phyloP scores from a whole-genome alignment of 2,329 filamentous ascomycete genomes.

The Rhytidhysteron rufulum region DNA sequence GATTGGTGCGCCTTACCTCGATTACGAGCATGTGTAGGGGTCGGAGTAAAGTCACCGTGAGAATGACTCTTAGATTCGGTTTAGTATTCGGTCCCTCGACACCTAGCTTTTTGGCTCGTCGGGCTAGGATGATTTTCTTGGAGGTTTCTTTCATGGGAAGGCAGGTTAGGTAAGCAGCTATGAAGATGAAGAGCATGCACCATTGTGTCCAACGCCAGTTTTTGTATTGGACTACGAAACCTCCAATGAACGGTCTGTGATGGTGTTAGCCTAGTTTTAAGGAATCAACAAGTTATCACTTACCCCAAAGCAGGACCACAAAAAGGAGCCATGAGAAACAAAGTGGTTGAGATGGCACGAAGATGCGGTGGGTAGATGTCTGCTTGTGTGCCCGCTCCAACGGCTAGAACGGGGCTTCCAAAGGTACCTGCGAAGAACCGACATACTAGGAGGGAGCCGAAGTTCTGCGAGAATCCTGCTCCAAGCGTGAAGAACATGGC shows the following conservation, averaged over 20 bases:
- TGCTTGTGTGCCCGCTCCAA: constrained; percentile 40
- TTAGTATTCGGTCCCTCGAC: constrained; percentile 15
- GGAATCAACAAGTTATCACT: too few relatives aligned
- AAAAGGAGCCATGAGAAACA: constrained; percentile 41
- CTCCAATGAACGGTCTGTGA: constrained; percentile 39
- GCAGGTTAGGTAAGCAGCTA: constrained; percentile 33
- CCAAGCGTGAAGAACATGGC: constrained; percentile 57
- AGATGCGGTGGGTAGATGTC: constrained; percentile 34
- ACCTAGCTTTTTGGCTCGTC: constrained; percentile 29
- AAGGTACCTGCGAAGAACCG: constrained; percentile 71
- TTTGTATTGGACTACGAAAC: constrained; percentile 44
- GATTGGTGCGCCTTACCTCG: constrained; percentile 16
- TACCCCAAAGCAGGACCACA: constrained; percentile 36
- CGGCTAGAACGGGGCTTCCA: constrained; percentile 54
- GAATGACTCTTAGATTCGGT: constrained; percentile 8
- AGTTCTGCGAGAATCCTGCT: constrained; percentile 48
- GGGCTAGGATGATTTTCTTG: constrained; percentile 46
- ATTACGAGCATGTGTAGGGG: constrained; percentile 46
- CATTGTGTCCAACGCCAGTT: constrained; percentile 44
- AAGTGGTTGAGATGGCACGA: constrained; percentile 30
- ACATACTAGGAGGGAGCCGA: constrained; percentile 51
- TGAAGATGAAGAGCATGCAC: constrained; percentile 40
- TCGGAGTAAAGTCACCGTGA: constrained; percentile 45
- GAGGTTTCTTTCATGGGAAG: constrained; percentile 54
- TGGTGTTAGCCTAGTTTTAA: too few relatives aligned